These are phyloP conservation scores for Fusarium musae DNA, from an alignment of 2,329 filamentous ascomycete genomes.

Conservation along the genomic window DNA sequence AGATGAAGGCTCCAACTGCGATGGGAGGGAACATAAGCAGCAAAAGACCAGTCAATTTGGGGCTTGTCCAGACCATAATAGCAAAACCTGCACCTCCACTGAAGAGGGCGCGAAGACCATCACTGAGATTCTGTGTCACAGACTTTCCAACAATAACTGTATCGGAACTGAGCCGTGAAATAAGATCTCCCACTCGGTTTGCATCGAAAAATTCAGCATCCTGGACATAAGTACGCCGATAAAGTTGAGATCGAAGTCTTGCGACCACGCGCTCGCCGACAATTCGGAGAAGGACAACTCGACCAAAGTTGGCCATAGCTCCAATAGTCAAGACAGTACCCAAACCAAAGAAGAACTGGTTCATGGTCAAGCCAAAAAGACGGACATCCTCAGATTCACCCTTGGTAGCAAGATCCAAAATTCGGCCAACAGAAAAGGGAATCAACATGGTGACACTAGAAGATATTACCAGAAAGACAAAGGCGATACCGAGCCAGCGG, in stretches of 20 bases:
- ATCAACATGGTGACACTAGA: conserved; percentile 96
- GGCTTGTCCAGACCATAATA: conserved; percentile 95
- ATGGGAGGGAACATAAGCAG: conserved; percentile 90
- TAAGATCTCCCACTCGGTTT: conserved; percentile 94
- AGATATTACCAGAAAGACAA: conserved; percentile 86
- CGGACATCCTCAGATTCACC: conserved; percentile 71
- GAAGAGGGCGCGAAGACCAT: conserved; percentile 90
- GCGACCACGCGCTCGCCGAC: conserved; percentile 96
- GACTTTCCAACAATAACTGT: conserved; percentile 98
- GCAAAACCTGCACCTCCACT: conserved; percentile 89
- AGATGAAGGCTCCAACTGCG: conserved; percentile 89
- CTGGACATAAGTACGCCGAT: conserved; percentile 92
- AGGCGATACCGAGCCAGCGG: conserved; percentile 80
- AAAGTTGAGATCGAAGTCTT: conserved; percentile 87
- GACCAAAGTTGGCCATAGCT: conserved; percentile 90
- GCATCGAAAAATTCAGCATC: conserved; percentile 99
- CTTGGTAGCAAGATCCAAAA: conserved; percentile 90
- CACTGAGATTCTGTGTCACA: conserved; percentile 96
- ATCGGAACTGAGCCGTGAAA: conserved; percentile 94
- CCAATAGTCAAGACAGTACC: conserved; percentile 82
- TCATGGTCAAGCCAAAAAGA: conserved; percentile 85
- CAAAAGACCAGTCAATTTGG: conserved; percentile 88
- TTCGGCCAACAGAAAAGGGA: conserved; percentile 95
- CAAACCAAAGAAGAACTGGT: conserved; percentile 88
- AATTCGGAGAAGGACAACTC: conserved; percentile 91